Percentiles rank a stretch among this genome's conserved stretches.
Evolutionary conservation across 257 asterid genomes (phyloP).

Genomic region (Nicotiana obtusifolia): DNA sequence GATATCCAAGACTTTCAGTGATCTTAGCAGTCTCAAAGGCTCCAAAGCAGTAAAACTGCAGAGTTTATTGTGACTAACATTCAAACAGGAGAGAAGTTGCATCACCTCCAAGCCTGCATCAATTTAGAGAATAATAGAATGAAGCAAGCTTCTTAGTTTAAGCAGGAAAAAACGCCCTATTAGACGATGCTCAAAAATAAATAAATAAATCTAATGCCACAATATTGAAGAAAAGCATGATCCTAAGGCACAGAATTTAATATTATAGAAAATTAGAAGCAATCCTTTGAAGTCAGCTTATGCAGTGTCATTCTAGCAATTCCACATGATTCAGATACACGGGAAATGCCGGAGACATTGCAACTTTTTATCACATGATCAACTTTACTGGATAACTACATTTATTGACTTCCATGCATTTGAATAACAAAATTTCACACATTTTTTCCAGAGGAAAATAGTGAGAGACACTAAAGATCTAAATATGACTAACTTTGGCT

Average conservation of each 20-base stretch:
- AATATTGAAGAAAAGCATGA: background rate
- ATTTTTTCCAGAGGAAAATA: background rate
- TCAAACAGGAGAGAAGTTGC: constrained; percentile 80
- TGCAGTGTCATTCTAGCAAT: background rate
- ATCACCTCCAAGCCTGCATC: constrained; percentile 79
- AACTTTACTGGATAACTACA: background rate
- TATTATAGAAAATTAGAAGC: background rate
- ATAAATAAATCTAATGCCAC: background rate
- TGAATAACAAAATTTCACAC: background rate
- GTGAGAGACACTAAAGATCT: background rate
- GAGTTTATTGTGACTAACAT: constrained; percentile 59
- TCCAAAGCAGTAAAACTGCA: constrained; percentile 70
- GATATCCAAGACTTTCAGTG: constrained; percentile 54
- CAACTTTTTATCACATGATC: background rate
- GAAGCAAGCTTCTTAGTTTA: background rate
- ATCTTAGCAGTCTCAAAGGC: constrained; percentile 54
- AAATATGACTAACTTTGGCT: background rate
- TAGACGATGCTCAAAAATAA: background rate
- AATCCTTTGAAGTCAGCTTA: background rate
- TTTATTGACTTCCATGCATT: background rate
- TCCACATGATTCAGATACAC: background rate
- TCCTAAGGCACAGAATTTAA: background rate
- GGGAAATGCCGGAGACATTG: background rate
- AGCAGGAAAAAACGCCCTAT: background rate
- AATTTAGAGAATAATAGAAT: constrained; percentile 1